phyloP scores from a whole-genome alignment of 2,329 filamentous ascomycete species.

The Fusarium continuum region DNA sequence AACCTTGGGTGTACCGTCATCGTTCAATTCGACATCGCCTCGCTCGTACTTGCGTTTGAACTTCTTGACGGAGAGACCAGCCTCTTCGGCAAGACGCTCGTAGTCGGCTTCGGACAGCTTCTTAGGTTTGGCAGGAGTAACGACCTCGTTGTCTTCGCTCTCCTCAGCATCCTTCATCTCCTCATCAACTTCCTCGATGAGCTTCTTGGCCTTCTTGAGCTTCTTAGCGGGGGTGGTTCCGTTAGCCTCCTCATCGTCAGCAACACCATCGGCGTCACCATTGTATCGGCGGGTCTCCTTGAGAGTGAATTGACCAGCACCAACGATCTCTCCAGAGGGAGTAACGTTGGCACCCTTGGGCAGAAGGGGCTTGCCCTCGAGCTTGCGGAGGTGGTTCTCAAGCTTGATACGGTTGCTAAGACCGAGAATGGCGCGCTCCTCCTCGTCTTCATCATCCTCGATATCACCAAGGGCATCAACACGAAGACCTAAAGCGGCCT shows the following conservation, averaged over 20 bases:
- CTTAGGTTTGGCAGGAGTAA: slow-evolving; percentile 49
- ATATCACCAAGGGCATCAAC: slow-evolving; percentile 76
- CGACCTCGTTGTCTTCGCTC: slow-evolving; percentile 46
- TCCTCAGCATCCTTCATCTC: slow-evolving; percentile 57
- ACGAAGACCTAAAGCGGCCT: slow-evolving; percentile 91
- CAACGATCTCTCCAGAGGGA: slow-evolving; percentile 72
- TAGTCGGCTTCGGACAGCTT: slow-evolving; percentile 66
- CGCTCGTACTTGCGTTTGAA: slow-evolving; percentile 82
- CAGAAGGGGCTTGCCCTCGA: slow-evolving; percentile 91
- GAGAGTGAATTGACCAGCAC: slow-evolving; percentile 84
- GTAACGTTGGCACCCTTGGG: slow-evolving; percentile 78
- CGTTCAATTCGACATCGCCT: slow-evolving; percentile 74
- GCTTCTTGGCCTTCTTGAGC: slow-evolving; percentile 54
- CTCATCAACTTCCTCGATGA: slow-evolving; percentile 54
- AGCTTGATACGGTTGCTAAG: slow-evolving; percentile 75
- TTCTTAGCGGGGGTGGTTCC: slow-evolving; percentile 48
- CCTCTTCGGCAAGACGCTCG: slow-evolving; percentile 68
- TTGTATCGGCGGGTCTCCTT: slow-evolving; percentile 97
- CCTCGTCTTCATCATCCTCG: slow-evolving; percentile 79
- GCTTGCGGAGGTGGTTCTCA: slow-evolving; percentile 76
- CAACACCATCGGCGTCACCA: slow-evolving; percentile 87
- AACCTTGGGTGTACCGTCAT: slow-evolving; percentile 71
- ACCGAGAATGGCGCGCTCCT: slow-evolving; percentile 86
- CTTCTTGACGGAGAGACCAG: slow-evolving; percentile 76
- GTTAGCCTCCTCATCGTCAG: slow-evolving; percentile 65